phyloP scores from a whole-genome alignment of 225 moss, liverwort and hornwort genomes.

The Takakia lepidozioides region DNA sequence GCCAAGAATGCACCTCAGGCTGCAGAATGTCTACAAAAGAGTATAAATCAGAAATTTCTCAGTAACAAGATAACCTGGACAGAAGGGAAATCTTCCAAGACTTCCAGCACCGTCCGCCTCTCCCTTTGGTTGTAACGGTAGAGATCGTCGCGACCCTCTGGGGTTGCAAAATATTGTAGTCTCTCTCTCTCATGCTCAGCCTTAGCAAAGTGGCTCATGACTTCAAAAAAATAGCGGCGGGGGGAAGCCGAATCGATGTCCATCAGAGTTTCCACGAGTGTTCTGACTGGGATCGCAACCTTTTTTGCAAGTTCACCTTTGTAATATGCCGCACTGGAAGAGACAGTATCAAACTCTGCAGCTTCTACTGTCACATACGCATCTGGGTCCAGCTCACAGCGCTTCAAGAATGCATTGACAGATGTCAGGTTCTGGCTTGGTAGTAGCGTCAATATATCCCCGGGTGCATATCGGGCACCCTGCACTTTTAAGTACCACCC shows the following conservation, averaged over 20 bases:
- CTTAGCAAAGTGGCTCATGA: constrained; percentile 87
- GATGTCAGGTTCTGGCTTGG: constrained; percentile 52
- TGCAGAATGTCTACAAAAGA: too few relatives aligned
- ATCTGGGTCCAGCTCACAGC: constrained; percentile 61
- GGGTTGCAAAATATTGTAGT: constrained; percentile 85
- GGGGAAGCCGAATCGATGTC: constrained; percentile 91
- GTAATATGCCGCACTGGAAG: constrained; percentile 12
- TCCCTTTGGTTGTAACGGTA: constrained; percentile 97
- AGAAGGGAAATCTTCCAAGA: constrained; percentile 85
- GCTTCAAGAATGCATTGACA: constrained; percentile 53
- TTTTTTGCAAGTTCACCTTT: constrained; percentile 15
- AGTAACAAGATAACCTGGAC: constrained; percentile 37
- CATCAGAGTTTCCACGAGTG: constrained; percentile 71
- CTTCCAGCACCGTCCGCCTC: constrained; percentile 79
- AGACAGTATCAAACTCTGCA: constrained; percentile 19
- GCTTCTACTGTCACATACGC: constrained; percentile 57
- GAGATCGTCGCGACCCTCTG: constrained; percentile 90
- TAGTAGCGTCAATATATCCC: constrained; percentile 69
- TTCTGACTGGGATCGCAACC: constrained; percentile 41
- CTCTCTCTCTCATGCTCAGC: constrained; percentile 97
- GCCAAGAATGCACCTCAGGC: too few relatives aligned
- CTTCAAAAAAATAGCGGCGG: constrained; percentile 88
- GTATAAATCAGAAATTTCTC: too few relatives aligned
- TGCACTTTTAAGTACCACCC: constrained; percentile 12
- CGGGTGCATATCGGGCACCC: constrained; percentile 64